Evolutionary conservation across 2,329 filamentous ascomycete species (phyloP), one percentile per base, ranked within the genome.

Genomic region (Cytospora piceicola): DNA sequence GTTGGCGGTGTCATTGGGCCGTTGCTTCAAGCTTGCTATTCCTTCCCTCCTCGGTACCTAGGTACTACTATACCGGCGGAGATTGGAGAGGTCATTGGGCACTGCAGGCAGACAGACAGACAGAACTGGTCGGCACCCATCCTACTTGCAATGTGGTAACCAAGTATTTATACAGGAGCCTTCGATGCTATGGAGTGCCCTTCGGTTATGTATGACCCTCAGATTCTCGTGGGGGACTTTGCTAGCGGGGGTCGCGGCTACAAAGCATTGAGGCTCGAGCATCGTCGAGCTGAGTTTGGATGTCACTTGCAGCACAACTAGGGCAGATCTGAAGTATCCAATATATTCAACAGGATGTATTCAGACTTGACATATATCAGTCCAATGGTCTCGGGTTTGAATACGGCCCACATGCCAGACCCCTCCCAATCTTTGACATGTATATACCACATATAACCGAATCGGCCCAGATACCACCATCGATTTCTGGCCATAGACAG

Each of bases 261-360:
- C 11, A 34, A 34, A 34, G 32, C 30, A 11, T 14, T 29, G 12
- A 24, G 24, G 20, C 22, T 27, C 39, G 12, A 24, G 1, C 3
- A n/a, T n/a, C 51, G 54, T 8, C 20, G 20, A 32, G 24, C 22
- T 6, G 12, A n/a, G 29, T 42, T 42, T 4, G 5, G 3, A n/a
- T 20, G 15, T 39, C 15, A 17, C 8, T 11, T 14, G 36, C 36
- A 39, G 36, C 36, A 39, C 32, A 8, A 8, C 4, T 9, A n/a
- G 17, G 15, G 30, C 30, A 46, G 11, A 27, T 8, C 12, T 20
- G 15, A 36, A 15, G 15, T 63, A 30, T 57, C 24, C 53, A 57
- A 63, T 15, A 12, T 63, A 39, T 57, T 46, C 53, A 63, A 63
- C 22, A 34, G 53, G 27, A 56, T 56, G 49, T 62, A 34, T 62